These are phyloP conservation scores for Eremothecium coryli DNA, from an alignment of 1,139 yeast genomes.

Conservation along the genomic window DNA sequence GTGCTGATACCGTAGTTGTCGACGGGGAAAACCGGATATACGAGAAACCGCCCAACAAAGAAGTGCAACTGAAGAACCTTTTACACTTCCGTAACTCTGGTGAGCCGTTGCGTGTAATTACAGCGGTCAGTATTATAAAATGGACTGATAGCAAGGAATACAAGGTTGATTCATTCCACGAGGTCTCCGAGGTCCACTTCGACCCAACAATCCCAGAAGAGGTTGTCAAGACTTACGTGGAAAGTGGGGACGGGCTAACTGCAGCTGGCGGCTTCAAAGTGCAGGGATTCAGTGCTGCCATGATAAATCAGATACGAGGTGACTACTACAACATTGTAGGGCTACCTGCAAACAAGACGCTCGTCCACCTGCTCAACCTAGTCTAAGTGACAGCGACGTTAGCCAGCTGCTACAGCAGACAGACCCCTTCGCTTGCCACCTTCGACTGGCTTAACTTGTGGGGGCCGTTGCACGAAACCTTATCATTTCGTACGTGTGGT, in stretches of 20 bases:
- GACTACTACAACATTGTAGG: constrained; percentile 90
- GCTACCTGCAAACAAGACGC: constrained; percentile 58
- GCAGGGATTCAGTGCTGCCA: constrained; percentile 61
- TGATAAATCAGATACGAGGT: constrained; percentile 59
- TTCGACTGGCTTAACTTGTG: too few relatives aligned
- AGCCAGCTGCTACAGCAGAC: constrained; percentile 1
- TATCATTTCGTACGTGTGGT: too few relatives aligned
- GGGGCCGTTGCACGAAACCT: too few relatives aligned
- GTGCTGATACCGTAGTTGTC: constrained; percentile 82
- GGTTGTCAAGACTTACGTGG: constrained; percentile 51
- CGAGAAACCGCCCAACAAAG: constrained; percentile 63
- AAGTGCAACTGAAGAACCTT: constrained; percentile 43
- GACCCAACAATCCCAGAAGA: constrained; percentile 43
- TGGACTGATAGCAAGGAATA: constrained; percentile 18
- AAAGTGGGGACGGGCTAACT: constrained; percentile 59
- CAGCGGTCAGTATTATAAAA: constrained; percentile 47
- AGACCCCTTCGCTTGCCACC: too few relatives aligned
- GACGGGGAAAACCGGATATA: constrained; percentile 49
- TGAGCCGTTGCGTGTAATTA: constrained; percentile 46
- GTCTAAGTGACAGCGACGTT: too few relatives aligned
- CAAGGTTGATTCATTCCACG: constrained; percentile 26
- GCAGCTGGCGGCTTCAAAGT: constrained; percentile 94
- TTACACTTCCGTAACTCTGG: constrained; percentile 37
- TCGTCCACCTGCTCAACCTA: constrained; percentile 16
- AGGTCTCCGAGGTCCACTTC: constrained; percentile 41